Percentiles rank a stretch among this genome's conserved stretches.
Conservation (phyloP, 148 eudicot genomes). For the Simmondsia chinensis region DNA sequence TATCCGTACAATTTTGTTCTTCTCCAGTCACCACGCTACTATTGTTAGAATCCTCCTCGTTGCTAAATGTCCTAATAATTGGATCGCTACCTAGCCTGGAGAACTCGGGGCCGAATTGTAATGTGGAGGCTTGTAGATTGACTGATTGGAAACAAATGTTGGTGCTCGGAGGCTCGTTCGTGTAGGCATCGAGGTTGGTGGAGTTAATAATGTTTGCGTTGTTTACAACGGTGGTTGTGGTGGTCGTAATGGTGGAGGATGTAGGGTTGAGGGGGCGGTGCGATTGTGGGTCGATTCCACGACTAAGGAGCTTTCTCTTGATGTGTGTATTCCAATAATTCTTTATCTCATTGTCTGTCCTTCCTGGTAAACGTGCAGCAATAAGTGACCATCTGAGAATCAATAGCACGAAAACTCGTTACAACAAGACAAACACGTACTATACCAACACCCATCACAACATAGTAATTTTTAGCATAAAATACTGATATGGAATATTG, state of each 20-base stretch:
- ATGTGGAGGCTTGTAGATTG: constrained; percentile 21
- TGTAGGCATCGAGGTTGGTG: not conserved
- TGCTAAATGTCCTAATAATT: constrained; percentile 1
- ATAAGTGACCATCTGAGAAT: constrained; percentile 33
- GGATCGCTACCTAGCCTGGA: not conserved
- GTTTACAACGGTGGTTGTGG: not conserved
- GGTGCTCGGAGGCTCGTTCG: no score
- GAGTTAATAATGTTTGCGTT: not conserved
- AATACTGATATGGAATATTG: not conserved
- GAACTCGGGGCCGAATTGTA: constrained; percentile 16
- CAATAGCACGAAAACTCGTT: not conserved
- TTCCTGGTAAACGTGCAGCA: constrained; percentile 29
- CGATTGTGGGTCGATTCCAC: constrained; percentile 34
- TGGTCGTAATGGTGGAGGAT: not conserved
- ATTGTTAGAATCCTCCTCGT: constrained; percentile 24
- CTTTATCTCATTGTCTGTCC: constrained; percentile 40
- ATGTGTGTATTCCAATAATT: constrained; percentile 46
- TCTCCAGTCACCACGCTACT: constrained; percentile 20
- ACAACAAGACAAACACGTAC: not conserved
- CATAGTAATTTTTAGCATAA: not conserved
- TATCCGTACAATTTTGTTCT: not conserved
- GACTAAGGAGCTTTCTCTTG: constrained; percentile 33
- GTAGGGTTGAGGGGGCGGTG: constrained; percentile 13
- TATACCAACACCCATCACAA: not conserved
- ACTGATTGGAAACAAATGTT: constrained; percentile 15